Evolutionary conservation across 2,329 filamentous ascomycete genomes (phyloP).

Genomic region (Penicillium sp.): DNA sequence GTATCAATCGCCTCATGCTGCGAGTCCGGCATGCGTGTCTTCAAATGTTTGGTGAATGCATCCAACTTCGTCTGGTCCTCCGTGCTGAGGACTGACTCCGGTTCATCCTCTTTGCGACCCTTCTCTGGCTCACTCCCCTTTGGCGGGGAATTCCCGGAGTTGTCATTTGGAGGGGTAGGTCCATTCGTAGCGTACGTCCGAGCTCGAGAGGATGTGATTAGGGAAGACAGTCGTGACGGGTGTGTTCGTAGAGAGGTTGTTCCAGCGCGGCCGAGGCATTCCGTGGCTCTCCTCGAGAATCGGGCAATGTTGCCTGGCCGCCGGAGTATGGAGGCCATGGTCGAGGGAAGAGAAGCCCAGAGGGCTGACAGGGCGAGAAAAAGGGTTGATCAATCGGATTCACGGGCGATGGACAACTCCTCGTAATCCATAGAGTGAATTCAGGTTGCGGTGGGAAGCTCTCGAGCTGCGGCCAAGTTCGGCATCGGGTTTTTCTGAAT

Average conservation of each 20-base stretch:
- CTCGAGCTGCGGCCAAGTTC: constrained; percentile 31
- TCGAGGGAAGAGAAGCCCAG: constrained; percentile 44
- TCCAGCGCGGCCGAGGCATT: constrained; percentile 56
- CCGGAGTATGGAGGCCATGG: constrained; percentile 69
- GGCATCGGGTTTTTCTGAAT: constrained; percentile 36
- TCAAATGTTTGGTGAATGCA: constrained; percentile 59
- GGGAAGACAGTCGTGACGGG: constrained; percentile 44
- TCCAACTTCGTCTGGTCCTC: constrained; percentile 64
- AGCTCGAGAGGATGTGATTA: constrained; percentile 37
- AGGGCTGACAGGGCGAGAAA: constrained; percentile 34
- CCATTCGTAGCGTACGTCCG: constrained; percentile 51
- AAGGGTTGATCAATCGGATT: constrained; percentile 30
- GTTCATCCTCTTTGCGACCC: constrained; percentile 24
- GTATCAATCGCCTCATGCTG: constrained; percentile 64
- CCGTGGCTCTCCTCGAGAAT: constrained; percentile 61
- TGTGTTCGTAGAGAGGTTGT: constrained; percentile 46
- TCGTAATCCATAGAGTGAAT: constrained; percentile 35
- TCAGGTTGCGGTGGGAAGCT: constrained; percentile 31
- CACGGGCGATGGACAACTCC: constrained; percentile 25
- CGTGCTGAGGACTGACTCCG: constrained; percentile 53
- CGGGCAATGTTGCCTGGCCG: constrained; percentile 68
- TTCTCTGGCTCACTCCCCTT: constrained; percentile 53
- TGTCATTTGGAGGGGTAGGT: constrained; percentile 49
- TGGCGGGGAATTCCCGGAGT: constrained; percentile 33
- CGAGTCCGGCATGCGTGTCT: constrained; percentile 63